Base-by-base conservation (phyloP, 2,329 filamentous ascomycete species). In the Cladosporium colombiae region DNA sequence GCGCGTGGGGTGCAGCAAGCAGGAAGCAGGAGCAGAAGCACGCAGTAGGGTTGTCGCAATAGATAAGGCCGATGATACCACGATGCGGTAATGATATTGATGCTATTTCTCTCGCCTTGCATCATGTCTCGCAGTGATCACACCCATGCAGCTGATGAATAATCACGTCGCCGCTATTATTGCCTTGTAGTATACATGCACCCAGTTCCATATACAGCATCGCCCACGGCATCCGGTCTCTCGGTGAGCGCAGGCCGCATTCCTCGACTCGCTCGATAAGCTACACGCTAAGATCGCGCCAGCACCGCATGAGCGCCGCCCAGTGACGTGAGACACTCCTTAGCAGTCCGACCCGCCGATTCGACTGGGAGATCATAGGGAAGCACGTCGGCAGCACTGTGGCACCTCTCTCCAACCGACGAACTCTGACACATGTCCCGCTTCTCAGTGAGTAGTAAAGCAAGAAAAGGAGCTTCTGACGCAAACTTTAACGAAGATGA, bases 241-340 rank as follows among this genome's bases (percentile, higher is more conserved):
- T 62, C 46, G 44, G 59, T 52, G 59, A 62, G 59, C 18, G 18
- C 18, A 18, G 14, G 21, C 59, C 59, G 59, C 59, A 62, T 52
- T 37, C 59, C 59, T 62, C 40, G 5, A 21, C n/a, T 16, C 37
- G 37, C 18, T 50, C 59, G 59, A 62, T 62, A 53, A 62, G 59
- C n/a, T 62, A 35, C 44, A 31, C 59, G 59, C 59, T 62, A 62
- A 37, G 44, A 62, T 62, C 59, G 59, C 59, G 16, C 59, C 59
- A 61, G 40, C 40, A n/a, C 29, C 58, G 58, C 18, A 37, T 37
- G 35, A 37, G 35, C 35, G 35, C 35, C 35, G 35, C 35, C 35
- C 27, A n/a, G 44, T 62, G 59, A 62, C 59, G 59, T 62, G 44
- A n/a, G 52, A 31, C 31, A 31, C 27, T 33, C 27, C 52, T n/a